Evolutionary conservation across 495 filamentous ascomycete genomes (phyloP), one percentile per base, ranked within the genome.

Genomic region (Oleoguttula mirabilis): DNA sequence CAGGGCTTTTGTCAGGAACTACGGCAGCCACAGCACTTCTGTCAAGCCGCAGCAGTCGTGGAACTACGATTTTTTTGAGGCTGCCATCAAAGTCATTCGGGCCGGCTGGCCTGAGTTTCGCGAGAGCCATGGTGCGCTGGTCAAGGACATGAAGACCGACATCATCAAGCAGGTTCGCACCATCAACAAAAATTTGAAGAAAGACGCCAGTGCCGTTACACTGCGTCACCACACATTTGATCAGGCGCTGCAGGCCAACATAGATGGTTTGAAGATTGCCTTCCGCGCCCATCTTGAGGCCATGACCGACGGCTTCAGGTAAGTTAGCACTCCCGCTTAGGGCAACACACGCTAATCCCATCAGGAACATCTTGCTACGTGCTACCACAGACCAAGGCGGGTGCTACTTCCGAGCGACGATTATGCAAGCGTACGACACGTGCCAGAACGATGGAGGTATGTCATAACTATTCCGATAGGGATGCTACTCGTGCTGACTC

Each of bases 1-100:
- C 10, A n/a, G 20, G 11, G 49, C 49, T 16, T 52, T 52, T 30
- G 31, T 51, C 21, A 17, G 43, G 1, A 51, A 39, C 15, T 1
- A 47, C 27, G 43, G 42, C 36, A 51, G 36, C 24, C 37, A 51
- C 25, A 7, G 10, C 1, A 51, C 48, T 1, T 3, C 11, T 10
- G 1, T 44, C 10, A 21, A 20, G 8, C 42, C 48, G 8, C 2
- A 47, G 17, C 21, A 46, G 11, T 41, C 36, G 8, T 51, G 48
- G 42, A 45, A 46, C 24, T 28, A 51, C 23, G 28, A 42, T 2
- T 47, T 51, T 31, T 31, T 24, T 11, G 43, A 8, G 2, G 35
- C 10, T 3, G 21, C 43, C 8, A 10, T 16, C 1, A 30, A 30
- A 8, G 23, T 24, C 17, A 32, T 33, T 15, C 12, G 4, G 10